Percentiles rank a stretch among this genome's conserved stretches.
Evolutionary conservation across 1,139 yeast species (phyloP).

Genomic region (Protomyces arabidopsidicola): DNA sequence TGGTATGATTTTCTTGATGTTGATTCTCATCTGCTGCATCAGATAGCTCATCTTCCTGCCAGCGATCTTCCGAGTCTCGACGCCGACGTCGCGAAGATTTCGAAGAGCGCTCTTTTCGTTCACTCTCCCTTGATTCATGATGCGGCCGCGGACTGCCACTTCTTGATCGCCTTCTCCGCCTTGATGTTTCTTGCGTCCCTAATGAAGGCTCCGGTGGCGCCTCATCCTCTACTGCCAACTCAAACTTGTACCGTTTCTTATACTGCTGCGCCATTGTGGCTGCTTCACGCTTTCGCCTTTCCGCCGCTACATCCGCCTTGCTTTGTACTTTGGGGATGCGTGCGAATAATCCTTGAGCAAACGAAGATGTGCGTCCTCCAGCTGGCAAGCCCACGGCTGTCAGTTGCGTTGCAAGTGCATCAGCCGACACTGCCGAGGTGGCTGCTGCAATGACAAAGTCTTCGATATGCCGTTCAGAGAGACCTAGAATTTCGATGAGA

Average conservation of each 20-base stretch:
- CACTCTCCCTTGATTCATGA: background rate
- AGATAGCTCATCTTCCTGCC: constrained; percentile 28
- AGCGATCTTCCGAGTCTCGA: constrained; percentile 27
- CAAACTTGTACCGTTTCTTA: constrained; percentile 28
- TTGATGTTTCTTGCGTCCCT: constrained; percentile 5
- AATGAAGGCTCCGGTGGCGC: background rate
- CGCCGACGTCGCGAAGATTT: constrained; percentile 11
- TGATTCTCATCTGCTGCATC: constrained; percentile 19
- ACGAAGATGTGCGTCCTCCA: constrained; percentile 32
- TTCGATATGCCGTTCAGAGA: constrained; percentile 28
- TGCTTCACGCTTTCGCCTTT: constrained; percentile 16
- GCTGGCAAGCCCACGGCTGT: constrained; percentile 38
- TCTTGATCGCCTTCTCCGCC: constrained; percentile 8
- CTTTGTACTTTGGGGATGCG: constrained; percentile 32
- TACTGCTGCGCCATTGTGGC: constrained; percentile 6
- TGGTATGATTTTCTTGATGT: constrained; percentile 28
- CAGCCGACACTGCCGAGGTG: constrained; percentile 22
- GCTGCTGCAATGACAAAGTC: constrained; percentile 29
- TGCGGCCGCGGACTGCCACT: background rate
- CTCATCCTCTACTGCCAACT: constrained; percentile 30
- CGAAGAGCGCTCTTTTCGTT: background rate
- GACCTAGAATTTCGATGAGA: constrained; percentile 23
- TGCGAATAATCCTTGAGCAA: constrained; percentile 36
- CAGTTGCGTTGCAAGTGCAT: constrained; percentile 34
- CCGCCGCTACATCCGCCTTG: constrained; percentile 13